phyloP scores from a whole-genome alignment of 1,284 basidiomycete species.

The Tilletiopsis washingtonensis region DNA sequence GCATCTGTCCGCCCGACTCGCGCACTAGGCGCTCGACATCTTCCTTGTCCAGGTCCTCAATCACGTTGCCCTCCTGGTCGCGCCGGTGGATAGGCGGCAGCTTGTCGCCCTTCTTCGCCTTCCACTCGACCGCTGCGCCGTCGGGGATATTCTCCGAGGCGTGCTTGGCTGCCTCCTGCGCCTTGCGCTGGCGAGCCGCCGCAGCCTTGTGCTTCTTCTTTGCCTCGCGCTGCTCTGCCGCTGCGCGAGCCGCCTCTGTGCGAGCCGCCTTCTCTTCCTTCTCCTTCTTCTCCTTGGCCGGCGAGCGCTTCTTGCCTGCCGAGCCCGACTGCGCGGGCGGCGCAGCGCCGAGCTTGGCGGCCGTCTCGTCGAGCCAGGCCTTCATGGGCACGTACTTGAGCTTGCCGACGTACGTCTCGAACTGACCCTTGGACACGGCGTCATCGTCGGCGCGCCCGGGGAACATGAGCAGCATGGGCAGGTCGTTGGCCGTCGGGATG shows the following conservation, averaged over 20 bases:
- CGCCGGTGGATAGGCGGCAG: background rate
- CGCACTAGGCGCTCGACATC: constrained; percentile 1
- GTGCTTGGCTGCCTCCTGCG: constrained; percentile 4
- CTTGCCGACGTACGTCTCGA: constrained; percentile 31
- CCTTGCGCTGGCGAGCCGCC: constrained; percentile 3
- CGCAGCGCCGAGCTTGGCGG: constrained; percentile 14
- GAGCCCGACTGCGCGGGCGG: background rate
- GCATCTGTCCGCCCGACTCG: background rate
- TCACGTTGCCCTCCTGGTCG: constrained; percentile 1
- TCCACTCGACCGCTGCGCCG: constrained; percentile 11
- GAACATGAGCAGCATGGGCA: constrained; percentile 34
- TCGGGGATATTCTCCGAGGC: constrained; percentile 4
- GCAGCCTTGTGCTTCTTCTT: background rate
- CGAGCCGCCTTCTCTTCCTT: constrained; percentile 4
- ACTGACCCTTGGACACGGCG: constrained; percentile 11
- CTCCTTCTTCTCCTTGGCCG: constrained; percentile 15
- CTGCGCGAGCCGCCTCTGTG: constrained; percentile 1
- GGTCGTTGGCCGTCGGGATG: constrained; percentile 18
- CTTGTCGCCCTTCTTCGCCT: constrained; percentile 5
- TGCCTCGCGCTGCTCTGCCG: constrained; percentile 1
- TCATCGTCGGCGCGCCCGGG: constrained; percentile 9
- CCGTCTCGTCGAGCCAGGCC: constrained; percentile 31
- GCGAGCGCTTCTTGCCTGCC: constrained; percentile 12
- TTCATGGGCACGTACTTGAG: constrained; percentile 37
- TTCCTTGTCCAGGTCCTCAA: constrained; percentile 1